A percentile compares a stretch with the other conserved stretches of the same genome.
Conservation (phyloP, 1,284 basidiomycete genomes). For the Gomphus sp. region DNA sequence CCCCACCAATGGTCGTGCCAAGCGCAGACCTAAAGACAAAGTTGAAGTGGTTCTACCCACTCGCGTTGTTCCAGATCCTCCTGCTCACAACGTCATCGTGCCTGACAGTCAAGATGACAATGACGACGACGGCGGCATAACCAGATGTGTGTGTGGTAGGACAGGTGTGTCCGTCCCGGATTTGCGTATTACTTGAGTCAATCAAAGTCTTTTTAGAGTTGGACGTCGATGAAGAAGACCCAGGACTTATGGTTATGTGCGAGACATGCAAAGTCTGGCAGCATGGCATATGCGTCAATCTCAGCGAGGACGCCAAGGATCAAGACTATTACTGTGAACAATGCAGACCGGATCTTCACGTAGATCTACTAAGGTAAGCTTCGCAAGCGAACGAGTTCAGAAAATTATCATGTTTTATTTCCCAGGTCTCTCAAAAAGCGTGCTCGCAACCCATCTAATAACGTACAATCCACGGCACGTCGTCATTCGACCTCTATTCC, state of each 20-base stretch:
- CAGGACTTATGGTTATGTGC: conserved; percentile 91
- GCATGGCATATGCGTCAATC: conserved; percentile 95
- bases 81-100: conserved; percentile 25
- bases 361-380: conserved; percentile 65
- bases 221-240: conserved; percentile 55
- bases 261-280: conserved; percentile 98
- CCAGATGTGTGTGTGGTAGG: conserved; percentile 90
- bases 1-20: conserved; percentile 34
- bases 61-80: conserved; percentile 20
- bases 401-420: conserved; percentile 13
- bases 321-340: conserved; percentile 90
- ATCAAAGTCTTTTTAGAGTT: conserved; percentile 33
- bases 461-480: conserved; percentile 30
- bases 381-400: neutral
- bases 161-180: conserved; percentile 52
- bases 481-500: conserved; percentile 25
- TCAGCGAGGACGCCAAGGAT: conserved; percentile 72
- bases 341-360: conserved; percentile 84
- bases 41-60: conserved; percentile 5
- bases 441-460: conserved; percentile 54
- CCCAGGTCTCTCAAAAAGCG: conserved; percentile 53
- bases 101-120: conserved; percentile 48
- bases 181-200: neutral
- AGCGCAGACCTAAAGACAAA: conserved; percentile 51
- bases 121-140: conserved; percentile 67